Conservation (phyloP, 169 alveolate species). For the Eimeria praecox region DNA sequence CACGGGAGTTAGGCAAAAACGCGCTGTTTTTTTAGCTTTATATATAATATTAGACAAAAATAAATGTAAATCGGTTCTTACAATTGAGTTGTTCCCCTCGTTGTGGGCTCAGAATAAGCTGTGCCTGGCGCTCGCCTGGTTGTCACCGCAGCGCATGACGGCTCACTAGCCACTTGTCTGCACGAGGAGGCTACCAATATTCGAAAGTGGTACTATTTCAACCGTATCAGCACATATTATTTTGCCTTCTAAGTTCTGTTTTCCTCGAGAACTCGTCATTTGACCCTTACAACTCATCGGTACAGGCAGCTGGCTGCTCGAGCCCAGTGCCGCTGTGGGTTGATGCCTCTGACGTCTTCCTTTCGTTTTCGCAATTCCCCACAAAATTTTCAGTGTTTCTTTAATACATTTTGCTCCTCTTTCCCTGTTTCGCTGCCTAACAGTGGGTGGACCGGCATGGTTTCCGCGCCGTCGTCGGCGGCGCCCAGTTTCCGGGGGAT, state of each 20-base stretch:
- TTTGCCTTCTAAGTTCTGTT: not conserved
- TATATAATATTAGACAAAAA: not conserved
- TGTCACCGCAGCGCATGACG: not conserved
- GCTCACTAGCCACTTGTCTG: conserved; percentile 24
- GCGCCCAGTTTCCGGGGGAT: too few relatives aligned
- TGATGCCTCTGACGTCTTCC: not conserved
- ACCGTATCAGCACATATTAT: not conserved
- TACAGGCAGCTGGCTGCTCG: conserved; percentile 30
- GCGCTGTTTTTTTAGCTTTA: too few relatives aligned
- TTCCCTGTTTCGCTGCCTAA: too few relatives aligned
- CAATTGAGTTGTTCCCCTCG: not conserved
- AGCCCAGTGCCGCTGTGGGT: not conserved
- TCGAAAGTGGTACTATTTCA: not conserved
- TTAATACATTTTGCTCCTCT: not conserved
- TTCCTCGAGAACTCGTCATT: not conserved
- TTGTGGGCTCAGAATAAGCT: not conserved
- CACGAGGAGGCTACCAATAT: not conserved
- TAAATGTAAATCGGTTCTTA: not conserved
- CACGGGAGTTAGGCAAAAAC: not conserved
- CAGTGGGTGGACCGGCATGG: too few relatives aligned
- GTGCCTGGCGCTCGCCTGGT: not conserved
- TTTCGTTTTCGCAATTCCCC: not conserved
- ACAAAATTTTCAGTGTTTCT: not conserved
- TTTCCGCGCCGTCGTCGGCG: too few relatives aligned
- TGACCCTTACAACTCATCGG: not conserved